Evolutionary conservation across 371 early-diverging fungal genomes (phyloP).

Genomic region (Mucor velutinosus): DNA sequence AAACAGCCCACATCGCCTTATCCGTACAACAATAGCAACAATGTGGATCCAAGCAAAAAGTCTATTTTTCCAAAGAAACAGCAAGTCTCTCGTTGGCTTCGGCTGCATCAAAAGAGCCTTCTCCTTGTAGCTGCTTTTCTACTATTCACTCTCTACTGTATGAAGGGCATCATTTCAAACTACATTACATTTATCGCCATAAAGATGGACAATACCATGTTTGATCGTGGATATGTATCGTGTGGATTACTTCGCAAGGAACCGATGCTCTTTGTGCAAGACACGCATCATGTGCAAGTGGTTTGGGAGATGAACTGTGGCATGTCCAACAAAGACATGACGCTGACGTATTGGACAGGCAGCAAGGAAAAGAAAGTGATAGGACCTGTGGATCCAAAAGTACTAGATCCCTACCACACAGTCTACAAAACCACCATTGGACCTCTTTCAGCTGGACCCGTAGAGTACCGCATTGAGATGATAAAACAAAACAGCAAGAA

Average conservation of each 20-base stretch:
- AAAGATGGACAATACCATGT: conserved; percentile 55
- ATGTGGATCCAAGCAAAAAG: conserved; percentile 1
- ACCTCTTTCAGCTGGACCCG: conserved; percentile 29
- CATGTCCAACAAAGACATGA: conserved; percentile 44
- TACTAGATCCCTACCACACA: conserved; percentile 51
- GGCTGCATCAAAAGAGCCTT: conserved; percentile 42
- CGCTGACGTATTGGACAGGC: conserved; percentile 26
- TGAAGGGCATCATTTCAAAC: conserved; percentile 36
- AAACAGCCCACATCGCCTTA: conserved; percentile 50
- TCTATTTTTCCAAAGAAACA: conserved; percentile 9
- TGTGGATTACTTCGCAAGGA: conserved; percentile 59
- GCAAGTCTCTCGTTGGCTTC: conserved; percentile 28
- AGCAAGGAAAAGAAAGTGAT: conserved; percentile 4
- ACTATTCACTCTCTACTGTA: conserved; percentile 32
- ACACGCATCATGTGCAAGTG: conserved; percentile 52
- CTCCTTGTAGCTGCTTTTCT: conserved; percentile 22
- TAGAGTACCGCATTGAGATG: conserved; percentile 12
- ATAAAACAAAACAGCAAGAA: conserved; percentile 8
- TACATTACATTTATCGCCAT: conserved; percentile 46
- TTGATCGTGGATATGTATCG: conserved; percentile 52
- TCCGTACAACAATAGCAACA: conserved; percentile 27
- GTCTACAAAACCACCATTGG: conserved; percentile 57
- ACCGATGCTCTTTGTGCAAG: conserved; percentile 59
- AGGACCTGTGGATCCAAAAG: conserved; percentile 23
- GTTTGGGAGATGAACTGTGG: conserved; percentile 68